Evolutionary conservation across 2,329 filamentous ascomycete genomes (phyloP).

Genomic region (Colletotrichum neosansevieriae): DNA sequence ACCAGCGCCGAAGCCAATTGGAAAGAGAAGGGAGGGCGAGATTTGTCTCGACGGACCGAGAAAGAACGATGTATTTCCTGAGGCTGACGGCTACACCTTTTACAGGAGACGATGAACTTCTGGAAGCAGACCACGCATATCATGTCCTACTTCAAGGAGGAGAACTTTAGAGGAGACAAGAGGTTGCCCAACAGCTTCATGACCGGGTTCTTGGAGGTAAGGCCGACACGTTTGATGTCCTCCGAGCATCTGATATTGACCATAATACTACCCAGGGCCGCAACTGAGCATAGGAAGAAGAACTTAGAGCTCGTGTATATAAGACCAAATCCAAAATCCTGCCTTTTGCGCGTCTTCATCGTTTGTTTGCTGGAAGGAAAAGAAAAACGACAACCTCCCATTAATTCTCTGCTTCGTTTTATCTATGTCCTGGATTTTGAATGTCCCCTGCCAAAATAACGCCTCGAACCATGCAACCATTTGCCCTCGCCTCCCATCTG

Average conservation of each 20-base stretch:
- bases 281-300: constrained; percentile 39
- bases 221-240: constrained; percentile 44
- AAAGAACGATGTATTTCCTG: background rate
- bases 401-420: constrained; percentile 19
- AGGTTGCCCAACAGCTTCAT: constrained; percentile 92
- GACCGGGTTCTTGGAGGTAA: constrained; percentile 92
- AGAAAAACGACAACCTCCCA: constrained; percentile 17
- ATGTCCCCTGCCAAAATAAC: background rate
- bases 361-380: background rate
- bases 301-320: constrained; percentile 35
- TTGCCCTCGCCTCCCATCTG: background rate
- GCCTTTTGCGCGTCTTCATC: constrained; percentile 10
- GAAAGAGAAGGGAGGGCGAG: background rate
- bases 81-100: constrained; percentile 8
- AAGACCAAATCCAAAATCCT: constrained; percentile 32
- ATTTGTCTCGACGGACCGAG: background rate
- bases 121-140: constrained; percentile 98
- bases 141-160: constrained; percentile 95
- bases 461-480: constrained; percentile 13
- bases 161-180: constrained; percentile 80
- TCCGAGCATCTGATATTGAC: constrained; percentile 11
- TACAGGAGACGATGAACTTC: constrained; percentile 96
- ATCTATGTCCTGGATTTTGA: constrained; percentile 17
- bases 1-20: background rate
- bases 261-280: constrained; percentile 34